Evolutionary conservation across 192 early-diverging fungal species (phyloP), one percentile per base, ranked within the genome.

Genomic region (Chytriomyces confervae): DNA sequence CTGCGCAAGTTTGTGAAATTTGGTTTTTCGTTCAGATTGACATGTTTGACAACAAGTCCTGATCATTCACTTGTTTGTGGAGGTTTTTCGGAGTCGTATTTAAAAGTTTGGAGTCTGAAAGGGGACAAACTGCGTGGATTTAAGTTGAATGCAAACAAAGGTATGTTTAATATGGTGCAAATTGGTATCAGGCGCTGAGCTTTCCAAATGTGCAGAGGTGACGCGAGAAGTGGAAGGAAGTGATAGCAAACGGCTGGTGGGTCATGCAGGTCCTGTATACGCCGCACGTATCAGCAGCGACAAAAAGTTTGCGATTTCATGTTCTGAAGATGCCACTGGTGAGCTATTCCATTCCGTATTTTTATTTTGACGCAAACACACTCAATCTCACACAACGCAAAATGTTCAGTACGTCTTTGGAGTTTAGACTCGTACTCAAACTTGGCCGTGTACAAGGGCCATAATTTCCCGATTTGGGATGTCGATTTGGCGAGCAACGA

Each of bases 401-500:
- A 69, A 62, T 36, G 3, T 74, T 77, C 69, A 93, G 93, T 93
- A 2, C 93, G 98, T n/a, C 82, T 99, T 49, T 99, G 98, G 98
- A 96, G 94, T 77, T 88, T 94, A 46, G 94, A 93, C 49, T 96
- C 96, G 0, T 90, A 88, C 74, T 92, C 92, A 50, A 98, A 98
- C 72, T 69, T 99, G n/a, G 98, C 95, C 10, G 89, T 88, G 62
- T 99, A 97, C 88, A 94, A 93, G 77, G 98, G 98, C 43, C 98
- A 99, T 81, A 97, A 95, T 82, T 93, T 94, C 72, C 97, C 98
- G 5, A 85, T 99, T 6, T 99, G 97, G 95, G 97, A 99, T 84
- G 93, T 97, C 3, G 89, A 92, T 61, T 95, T 98, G 83, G 91
- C 93, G 18, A 93, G 93, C 1, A 89, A 92, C 68, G 96, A 97